These are phyloP conservation scores for Penicillium maclennaniae DNA, from an alignment of 495 filamentous ascomycete genomes.

Conservation along the genomic window DNA sequence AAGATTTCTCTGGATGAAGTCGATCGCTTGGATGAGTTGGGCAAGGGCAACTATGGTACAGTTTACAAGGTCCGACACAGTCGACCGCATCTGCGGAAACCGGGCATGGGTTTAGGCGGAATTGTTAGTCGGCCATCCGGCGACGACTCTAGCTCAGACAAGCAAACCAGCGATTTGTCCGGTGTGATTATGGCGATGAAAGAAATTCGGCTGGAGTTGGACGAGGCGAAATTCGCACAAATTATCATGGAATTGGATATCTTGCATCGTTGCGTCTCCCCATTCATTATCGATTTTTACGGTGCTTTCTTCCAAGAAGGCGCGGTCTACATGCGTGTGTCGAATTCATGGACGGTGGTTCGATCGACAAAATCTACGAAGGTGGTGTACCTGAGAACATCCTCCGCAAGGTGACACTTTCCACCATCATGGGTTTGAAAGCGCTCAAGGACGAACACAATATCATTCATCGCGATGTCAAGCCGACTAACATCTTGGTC, in stretches of 20 bases:
- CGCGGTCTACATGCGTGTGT: slow-evolving; percentile 98
- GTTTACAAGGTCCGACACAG: slow-evolving; percentile 94
- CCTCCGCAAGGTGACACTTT: slow-evolving; percentile 85
- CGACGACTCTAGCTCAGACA: slow-evolving; percentile 22
- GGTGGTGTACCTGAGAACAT: slow-evolving; percentile 87
- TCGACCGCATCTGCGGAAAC: slow-evolving; percentile 70
- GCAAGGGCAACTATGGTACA: slow-evolving; percentile 97
- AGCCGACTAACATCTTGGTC: slow-evolving; percentile 94
- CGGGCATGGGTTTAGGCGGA: slow-evolving; percentile 69
- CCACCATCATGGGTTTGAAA: slow-evolving; percentile 88
- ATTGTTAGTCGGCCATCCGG: slow-evolving; percentile 46
- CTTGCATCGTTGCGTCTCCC: slow-evolving; percentile 88
- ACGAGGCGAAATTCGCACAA: slow-evolving; percentile 92
- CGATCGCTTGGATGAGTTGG: slow-evolving; percentile 89
- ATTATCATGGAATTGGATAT: slow-evolving; percentile 99
- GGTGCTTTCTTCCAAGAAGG: slow-evolving; percentile 99
- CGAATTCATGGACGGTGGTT: slow-evolving; percentile 99
- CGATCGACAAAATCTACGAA: slow-evolving; percentile 94
- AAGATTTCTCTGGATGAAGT: slow-evolving; percentile 95
- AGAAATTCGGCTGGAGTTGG: slow-evolving; percentile 93
- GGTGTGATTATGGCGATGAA: slow-evolving; percentile 98
- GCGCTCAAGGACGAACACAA: slow-evolving; percentile 96
- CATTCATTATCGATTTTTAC: slow-evolving; percentile 97
- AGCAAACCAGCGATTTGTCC: slow-evolving; percentile 38
- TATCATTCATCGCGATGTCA: slow-evolving; percentile 98